Base-by-base conservation (phyloP, 139 green algal species). In the Micractinium sp. region DNA sequence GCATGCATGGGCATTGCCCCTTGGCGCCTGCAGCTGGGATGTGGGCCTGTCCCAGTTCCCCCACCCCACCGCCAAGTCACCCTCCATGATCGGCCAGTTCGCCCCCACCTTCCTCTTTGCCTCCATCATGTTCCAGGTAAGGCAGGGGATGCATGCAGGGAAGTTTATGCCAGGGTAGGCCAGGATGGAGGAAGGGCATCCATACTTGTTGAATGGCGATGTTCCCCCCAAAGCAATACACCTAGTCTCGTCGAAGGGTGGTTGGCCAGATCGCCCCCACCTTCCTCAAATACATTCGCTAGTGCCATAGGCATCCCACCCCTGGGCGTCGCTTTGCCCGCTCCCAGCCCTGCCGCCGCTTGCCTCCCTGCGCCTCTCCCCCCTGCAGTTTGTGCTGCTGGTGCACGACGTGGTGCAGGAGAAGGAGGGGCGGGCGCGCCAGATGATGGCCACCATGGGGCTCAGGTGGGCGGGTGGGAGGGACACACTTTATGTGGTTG, bases 41-140 rank as follows among this genome's bases (percentile, higher is more conserved):
- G 75, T 94, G 79, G 36, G 22, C 1, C 74, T 93, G 33, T 86
- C 75, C 22, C 61, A 90, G 80, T 97, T 95, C 86, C 90, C 95
- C 0, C 95, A 97, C 92, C 95, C 95, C 13, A 89, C 90, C 36
- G 69, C 94, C 31, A 90, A 74, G 92, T 93, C 84, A 9, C 61
- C 87, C 67, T 93, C 89, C 31, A 41, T 89, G 74, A 93, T 95
- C 7, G 93, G 66, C 31, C 80, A 85, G 60, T 86, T 95, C 69
- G 94, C 89, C 3, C 88, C 93, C 39, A 92, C 88, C 74, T 97
- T 97, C 83, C 86, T 97, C 1, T 95, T 97, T 79, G 93, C 95
- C 16, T 92, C 89, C 25, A 93, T 92, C 63, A 94, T 97, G 92
- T 97, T 97, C 90, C 89, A 92, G 61, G 95, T 18, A 23, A 41